Percentiles rank a stretch among this genome's conserved stretches.
Evolutionary conservation across 495 filamentous ascomycete genomes (phyloP).

Genomic region (Tuber melanosporum): DNA sequence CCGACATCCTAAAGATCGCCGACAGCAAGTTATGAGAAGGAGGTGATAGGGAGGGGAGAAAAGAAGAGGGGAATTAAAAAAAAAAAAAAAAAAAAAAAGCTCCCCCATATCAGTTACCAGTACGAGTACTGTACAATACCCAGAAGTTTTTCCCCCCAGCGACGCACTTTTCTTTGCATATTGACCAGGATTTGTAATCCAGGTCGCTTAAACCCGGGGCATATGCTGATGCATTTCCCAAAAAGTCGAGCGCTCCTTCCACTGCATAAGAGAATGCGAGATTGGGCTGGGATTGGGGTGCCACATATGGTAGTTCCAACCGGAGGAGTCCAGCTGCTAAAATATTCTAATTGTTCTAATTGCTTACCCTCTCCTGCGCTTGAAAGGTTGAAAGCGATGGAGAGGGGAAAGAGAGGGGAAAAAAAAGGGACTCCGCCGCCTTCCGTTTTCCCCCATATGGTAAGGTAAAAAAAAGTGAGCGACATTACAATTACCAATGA

Average conservation of each 20-base stretch:
- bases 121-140: background rate
- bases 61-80: background rate
- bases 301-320: background rate
- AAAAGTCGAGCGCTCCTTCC: background rate
- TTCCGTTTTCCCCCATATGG: background rate
- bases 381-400: background rate
- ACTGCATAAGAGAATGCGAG: background rate
- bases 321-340: background rate
- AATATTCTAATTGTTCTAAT: background rate
- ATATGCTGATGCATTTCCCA: background rate
- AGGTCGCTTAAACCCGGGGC: background rate
- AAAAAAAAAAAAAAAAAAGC: no score
- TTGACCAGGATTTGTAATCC: conserved; percentile 1
- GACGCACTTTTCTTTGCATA: background rate
- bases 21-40: background rate
- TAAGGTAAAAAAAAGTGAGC: background rate
- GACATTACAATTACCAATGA: background rate
- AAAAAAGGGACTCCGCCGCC: background rate
- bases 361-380: background rate
- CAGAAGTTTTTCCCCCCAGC: background rate
- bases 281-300: background rate
- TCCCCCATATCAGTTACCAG: background rate
- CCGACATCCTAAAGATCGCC: background rate
- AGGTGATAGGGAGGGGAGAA: background rate
- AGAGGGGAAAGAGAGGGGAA: background rate